Conservation (phyloP, 257 asterid species). For the Eustoma russellianum region DNA sequence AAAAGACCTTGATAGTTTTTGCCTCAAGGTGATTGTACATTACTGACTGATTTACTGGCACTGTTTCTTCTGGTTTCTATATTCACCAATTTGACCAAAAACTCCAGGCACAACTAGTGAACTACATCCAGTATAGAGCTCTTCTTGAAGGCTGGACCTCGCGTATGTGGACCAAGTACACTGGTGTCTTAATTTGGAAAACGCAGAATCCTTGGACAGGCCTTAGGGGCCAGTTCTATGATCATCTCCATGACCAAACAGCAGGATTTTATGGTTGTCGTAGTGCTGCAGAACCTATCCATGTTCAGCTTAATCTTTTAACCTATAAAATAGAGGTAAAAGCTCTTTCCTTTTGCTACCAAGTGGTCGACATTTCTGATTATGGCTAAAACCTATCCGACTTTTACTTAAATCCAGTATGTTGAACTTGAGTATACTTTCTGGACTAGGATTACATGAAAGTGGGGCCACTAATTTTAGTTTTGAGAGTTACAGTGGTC, state of each 20-base stretch:
- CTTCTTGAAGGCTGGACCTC: conserved; percentile 97
- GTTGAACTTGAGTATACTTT: too few relatives aligned
- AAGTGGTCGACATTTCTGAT: too few relatives aligned
- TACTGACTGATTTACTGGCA: background rate
- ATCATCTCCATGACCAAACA: conserved; percentile 94
- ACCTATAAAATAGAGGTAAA: conserved; percentile 70
- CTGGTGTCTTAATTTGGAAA: conserved; percentile 96
- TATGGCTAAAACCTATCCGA: too few relatives aligned
- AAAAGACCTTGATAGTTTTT: conserved; percentile 78
- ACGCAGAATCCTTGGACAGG: conserved; percentile 99
- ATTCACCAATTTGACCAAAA: conserved; percentile 5
- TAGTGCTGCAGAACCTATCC: conserved; percentile 85
- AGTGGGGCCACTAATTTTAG: too few relatives aligned
- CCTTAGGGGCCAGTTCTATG: conserved; percentile 91
- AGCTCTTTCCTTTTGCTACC: background rate
- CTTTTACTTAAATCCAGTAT: too few relatives aligned
- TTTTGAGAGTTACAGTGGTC: too few relatives aligned
- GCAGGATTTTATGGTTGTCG: conserved; percentile 99
- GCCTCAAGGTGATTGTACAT: conserved; percentile 60
- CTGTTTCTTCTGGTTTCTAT: background rate
- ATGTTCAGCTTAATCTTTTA: conserved; percentile 79
- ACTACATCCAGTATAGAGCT: conserved; percentile 92
- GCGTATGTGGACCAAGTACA: conserved; percentile 93
- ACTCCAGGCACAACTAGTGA: conserved; percentile 85
- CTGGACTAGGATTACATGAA: too few relatives aligned